Base-by-base conservation (phyloP, 164 flowering plant genomes). In the Aristolochia contorta region DNA sequence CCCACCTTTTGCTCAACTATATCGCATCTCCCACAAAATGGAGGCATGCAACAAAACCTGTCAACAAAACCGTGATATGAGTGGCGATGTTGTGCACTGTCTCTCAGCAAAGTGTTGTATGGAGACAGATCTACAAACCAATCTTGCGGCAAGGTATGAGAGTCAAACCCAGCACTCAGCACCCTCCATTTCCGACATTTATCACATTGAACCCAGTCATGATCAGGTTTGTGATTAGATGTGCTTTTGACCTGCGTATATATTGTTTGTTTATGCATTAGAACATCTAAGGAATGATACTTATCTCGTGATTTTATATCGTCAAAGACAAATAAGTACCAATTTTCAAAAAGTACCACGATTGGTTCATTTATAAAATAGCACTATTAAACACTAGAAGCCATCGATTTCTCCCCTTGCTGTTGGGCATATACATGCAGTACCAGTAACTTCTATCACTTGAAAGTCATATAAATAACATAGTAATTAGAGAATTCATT, bases 131-230 rank as follows among this genome's bases (percentile, higher is more conserved):
- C 23, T 4, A 50, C 13, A 8, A 57, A 83, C 89, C 89, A 84
- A 51, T 75, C 70, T 37, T 10, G 24, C 52, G 85, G 82, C 52
- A 81, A 63, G 24, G 41, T 67, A 25, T n/a, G 57, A 67, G 50
- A 69, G 61, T 75, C 67, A 69, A 73, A 81, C 24, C 64, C 77
- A 53, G 69, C 15, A 47, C 50, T 54, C 65, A 84, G 54, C 58
- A 58, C 67, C 66, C 88, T 78, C 89, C 85, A 84, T 53, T 84
- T 84, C 46, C 85, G 73, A 70, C 89, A 81, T 68, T 79, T 79
- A 60, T 80, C 78, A 64, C 89, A 84, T 66, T 84, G 88, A 52
- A 81, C 85, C 85, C 85, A 81, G 22, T 81, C 81, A 22, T 75
- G 58, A 63, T 83, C 88, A 55, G 84, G 88, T 58, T 70, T 72